phyloP scores from a whole-genome alignment of 306 rosid genomes.

The Prunus mira region DNA sequence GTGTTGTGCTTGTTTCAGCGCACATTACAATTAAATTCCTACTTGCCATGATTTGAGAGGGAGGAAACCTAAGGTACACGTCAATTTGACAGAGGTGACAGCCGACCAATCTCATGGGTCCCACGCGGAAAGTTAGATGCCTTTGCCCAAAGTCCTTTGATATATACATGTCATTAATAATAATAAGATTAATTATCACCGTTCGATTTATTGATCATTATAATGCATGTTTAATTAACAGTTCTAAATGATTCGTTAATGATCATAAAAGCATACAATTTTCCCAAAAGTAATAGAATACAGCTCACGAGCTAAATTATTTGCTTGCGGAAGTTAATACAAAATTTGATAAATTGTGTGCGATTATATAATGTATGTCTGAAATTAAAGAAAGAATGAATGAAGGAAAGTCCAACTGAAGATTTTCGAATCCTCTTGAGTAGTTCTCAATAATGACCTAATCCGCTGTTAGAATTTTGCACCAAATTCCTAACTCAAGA shows the following conservation, averaged over 20 bases:
- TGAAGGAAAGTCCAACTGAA: too few species aligned
- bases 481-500: too few species aligned
- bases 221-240: neutral
- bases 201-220: neutral
- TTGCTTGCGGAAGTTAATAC: too few species aligned
- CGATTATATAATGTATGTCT: too few species aligned
- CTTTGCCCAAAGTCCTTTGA: constrained; percentile 2
- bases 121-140: constrained; percentile 23
- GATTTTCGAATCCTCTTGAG: too few species aligned
- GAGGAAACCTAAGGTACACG: constrained; percentile 31
- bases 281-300: too few species aligned
- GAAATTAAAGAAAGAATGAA: too few species aligned
- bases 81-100: constrained; percentile 54
- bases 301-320: too few species aligned
- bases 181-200: neutral
- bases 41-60: constrained; percentile 45
- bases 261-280: too few species aligned
- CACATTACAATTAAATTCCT: constrained; percentile 27
- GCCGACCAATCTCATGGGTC: constrained; percentile 45
- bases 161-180: neutral
- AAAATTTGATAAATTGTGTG: too few species aligned
- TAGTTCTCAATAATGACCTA: too few species aligned
- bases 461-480: too few species aligned
- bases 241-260: neutral
- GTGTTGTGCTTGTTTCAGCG: constrained; percentile 16